phyloP scores from a whole-genome alignment of 768 basidiomycete genomes.

The Clitopilus hobsonii region DNA sequence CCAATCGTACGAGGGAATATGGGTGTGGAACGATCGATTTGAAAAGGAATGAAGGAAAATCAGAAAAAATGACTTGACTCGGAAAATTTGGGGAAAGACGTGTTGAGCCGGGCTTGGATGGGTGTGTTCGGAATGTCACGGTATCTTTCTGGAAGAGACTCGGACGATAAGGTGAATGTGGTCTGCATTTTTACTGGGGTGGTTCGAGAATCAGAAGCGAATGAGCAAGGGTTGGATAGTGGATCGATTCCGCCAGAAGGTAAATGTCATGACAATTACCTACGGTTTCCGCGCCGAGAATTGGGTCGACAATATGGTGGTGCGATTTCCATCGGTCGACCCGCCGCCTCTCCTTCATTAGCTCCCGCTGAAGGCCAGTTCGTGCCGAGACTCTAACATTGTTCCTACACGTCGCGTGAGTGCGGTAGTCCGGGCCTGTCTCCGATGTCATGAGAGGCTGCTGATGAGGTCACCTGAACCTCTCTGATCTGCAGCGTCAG shows the following conservation, averaged over 20 bases:
- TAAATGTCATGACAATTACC: background rate
- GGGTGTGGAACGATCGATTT: background rate
- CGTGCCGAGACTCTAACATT: background rate
- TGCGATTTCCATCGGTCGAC: background rate
- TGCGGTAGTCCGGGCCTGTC: background rate
- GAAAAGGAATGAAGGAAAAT: background rate
- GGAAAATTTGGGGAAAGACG: slow-evolving; percentile 1
- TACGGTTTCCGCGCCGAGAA: background rate
- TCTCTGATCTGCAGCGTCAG: background rate
- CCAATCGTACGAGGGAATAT: background rate
- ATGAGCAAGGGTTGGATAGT: no score
- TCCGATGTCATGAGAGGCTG: background rate
- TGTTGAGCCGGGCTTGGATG: background rate
- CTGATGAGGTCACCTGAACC: background rate
- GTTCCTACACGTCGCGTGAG: background rate
- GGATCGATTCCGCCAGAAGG: background rate
- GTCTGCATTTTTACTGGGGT: background rate
- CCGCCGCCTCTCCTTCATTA: background rate
- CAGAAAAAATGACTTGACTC: background rate
- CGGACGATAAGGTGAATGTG: background rate
- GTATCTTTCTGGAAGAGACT: background rate
- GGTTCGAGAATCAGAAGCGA: background rate
- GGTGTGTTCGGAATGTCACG: background rate
- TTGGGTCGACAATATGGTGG: no score
- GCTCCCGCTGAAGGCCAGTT: background rate